Conservation (phyloP, 169 alveolate species). For the Plasmodium coatneyi region DNA sequence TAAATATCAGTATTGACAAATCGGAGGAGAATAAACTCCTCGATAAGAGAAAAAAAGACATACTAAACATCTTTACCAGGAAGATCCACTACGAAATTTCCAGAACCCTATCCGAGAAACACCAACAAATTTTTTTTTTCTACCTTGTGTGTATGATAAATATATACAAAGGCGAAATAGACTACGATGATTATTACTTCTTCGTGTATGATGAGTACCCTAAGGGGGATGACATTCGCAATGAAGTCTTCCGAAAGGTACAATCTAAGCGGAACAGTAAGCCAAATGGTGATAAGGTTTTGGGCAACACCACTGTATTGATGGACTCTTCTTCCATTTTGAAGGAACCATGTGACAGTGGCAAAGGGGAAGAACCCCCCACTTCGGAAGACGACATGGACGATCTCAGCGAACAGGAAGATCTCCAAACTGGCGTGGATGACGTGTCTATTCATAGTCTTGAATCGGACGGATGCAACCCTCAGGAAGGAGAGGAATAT, state of each 20-base stretch:
- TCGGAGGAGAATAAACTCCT: slow-evolving; percentile 64
- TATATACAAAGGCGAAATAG: slow-evolving; percentile 51
- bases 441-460: slow-evolving; percentile 40
- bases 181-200: slow-evolving; percentile 68
- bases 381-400: slow-evolving; percentile 30
- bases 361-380: neutral
- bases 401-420: slow-evolving; percentile 7
- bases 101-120: slow-evolving; percentile 63
- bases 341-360: neutral
- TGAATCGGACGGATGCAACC: neutral
- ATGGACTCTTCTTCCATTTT: neutral
- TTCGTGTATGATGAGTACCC: slow-evolving; percentile 43
- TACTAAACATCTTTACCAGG: slow-evolving; percentile 42
- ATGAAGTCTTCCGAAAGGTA: slow-evolving; percentile 49
- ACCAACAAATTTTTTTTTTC: slow-evolving; percentile 59
- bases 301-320: neutral
- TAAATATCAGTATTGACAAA: slow-evolving; percentile 66
- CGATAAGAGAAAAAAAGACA: slow-evolving; percentile 71
- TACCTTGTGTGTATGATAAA: slow-evolving; percentile 71
- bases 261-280: neutral
- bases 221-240: neutral
- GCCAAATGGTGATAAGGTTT: neutral
- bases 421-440: neutral
- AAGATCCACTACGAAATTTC: slow-evolving; percentile 65
- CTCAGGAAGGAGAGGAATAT: neutral